Conservation (phyloP, 2,329 filamentous ascomycete genomes). For the Salinomyces thailandicus region DNA sequence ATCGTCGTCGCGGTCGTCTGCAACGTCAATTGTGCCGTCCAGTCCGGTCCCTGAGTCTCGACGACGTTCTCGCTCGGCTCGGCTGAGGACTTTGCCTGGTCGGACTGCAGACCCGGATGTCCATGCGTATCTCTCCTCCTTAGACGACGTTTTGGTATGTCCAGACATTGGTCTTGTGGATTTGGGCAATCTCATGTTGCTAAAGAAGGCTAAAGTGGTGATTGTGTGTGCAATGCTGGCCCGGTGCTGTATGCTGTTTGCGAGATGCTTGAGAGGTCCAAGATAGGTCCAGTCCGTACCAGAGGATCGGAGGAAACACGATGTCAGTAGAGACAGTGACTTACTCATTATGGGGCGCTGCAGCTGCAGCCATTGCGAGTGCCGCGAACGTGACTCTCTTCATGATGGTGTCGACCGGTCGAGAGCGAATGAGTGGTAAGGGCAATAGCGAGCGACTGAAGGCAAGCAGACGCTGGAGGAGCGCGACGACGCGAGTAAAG, state of each 20-base stretch:
- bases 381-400: slow-evolving; percentile 11
- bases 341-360: neutral
- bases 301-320: too few species aligned
- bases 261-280: too few species aligned
- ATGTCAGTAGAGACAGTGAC: too few species aligned
- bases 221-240: too few species aligned
- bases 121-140: neutral
- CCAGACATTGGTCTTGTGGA: neutral
- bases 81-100: neutral
- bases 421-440: neutral
- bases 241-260: too few species aligned
- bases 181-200: too few species aligned
- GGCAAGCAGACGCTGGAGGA: neutral
- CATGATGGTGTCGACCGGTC: slow-evolving; percentile 6
- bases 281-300: too few species aligned
- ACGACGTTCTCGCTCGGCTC: slow-evolving; percentile 6
- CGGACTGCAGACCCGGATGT: neutral
- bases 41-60: slow-evolving; percentile 1
- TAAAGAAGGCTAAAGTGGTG: too few species aligned
- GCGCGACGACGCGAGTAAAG: slow-evolving; percentile 11
- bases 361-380: slow-evolving; percentile 2
- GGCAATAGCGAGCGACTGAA: slow-evolving; percentile 3
- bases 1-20: too few species aligned
- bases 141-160: neutral
- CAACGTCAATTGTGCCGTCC: neutral